Percentiles rank a stretch among this genome's conserved stretches.
phyloP scores from a whole-genome alignment of 768 basidiomycete species.

The Boletus subcaerulescens region DNA sequence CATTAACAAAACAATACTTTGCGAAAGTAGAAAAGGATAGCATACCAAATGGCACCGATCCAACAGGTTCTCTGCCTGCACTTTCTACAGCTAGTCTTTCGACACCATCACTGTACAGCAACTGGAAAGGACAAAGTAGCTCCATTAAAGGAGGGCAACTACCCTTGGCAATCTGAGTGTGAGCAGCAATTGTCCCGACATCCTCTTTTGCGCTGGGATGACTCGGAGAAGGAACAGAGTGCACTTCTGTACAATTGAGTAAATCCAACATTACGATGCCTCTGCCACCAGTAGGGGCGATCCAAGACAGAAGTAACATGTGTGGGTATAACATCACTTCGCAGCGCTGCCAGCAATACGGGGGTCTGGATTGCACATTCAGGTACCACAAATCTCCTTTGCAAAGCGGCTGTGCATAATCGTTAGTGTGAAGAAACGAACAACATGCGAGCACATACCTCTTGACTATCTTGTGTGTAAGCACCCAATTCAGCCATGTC shows the following conservation, averaged over 20 bases:
- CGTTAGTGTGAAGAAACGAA: slow-evolving; percentile 10
- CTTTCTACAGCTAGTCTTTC: slow-evolving; percentile 90
- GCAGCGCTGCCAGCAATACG: slow-evolving; percentile 78
- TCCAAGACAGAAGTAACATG: slow-evolving; percentile 83
- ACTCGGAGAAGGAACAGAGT: slow-evolving; percentile 74
- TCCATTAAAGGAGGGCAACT: slow-evolving; percentile 55
- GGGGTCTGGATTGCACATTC: slow-evolving; percentile 81
- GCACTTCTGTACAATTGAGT: slow-evolving; percentile 81
- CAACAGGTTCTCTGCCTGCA: slow-evolving; percentile 82
- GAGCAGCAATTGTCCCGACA: slow-evolving; percentile 82
- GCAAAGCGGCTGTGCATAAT: slow-evolving; percentile 64
- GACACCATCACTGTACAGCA: slow-evolving; percentile 86
- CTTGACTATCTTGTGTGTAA: slow-evolving; percentile 39
- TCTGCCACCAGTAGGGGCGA: slow-evolving; percentile 75
- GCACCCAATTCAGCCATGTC: slow-evolving; percentile 47
- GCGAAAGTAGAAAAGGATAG: slow-evolving; percentile 18
- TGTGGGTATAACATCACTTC: slow-evolving; percentile 82
- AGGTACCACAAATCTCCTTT: slow-evolving; percentile 89
- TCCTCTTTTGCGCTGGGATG: slow-evolving; percentile 83
- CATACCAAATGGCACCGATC: slow-evolving; percentile 86
- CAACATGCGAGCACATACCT: slow-evolving; percentile 33
- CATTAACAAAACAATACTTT: not conserved
- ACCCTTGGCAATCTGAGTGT: slow-evolving; percentile 49
- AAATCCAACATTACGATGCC: slow-evolving; percentile 86
- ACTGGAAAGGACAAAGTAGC: slow-evolving; percentile 83